A percentile compares a stretch with the other conserved stretches of the same genome.
Evolutionary conservation across 2,329 filamentous ascomycete species (phyloP).

Genomic region (Chaetomium olivaceum): DNA sequence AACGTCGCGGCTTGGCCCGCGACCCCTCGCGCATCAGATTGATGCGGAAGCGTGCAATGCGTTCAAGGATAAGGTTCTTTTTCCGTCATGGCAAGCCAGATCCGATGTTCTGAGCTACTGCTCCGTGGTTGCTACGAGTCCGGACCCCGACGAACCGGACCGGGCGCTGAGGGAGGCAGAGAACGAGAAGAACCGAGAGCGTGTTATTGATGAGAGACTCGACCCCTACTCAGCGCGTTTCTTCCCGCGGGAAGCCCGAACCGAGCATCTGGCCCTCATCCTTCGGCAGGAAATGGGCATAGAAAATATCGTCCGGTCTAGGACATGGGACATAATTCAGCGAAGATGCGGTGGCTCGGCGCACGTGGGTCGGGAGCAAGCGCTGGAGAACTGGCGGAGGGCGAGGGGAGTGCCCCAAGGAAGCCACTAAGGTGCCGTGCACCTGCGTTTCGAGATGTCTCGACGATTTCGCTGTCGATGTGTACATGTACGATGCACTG

Average conservation of each 20-base stretch:
- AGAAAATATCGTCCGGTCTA: slow-evolving; percentile 74
- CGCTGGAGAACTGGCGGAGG: slow-evolving; percentile 62
- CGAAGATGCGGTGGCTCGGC: slow-evolving; percentile 69
- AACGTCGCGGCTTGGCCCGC: slow-evolving; percentile 63
- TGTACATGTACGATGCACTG: not conserved
- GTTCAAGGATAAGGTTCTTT: slow-evolving; percentile 78
- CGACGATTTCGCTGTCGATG: too few relatives aligned
- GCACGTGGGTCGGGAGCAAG: slow-evolving; percentile 62
- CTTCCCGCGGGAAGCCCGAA: slow-evolving; percentile 76
- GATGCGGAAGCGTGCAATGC: slow-evolving; percentile 61
- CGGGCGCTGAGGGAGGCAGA: slow-evolving; percentile 68
- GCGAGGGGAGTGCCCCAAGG: slow-evolving; percentile 1
- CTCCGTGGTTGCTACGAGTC: slow-evolving; percentile 79
- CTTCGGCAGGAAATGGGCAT: slow-evolving; percentile 74
- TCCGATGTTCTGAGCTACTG: slow-evolving; percentile 88
- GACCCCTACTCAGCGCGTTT: slow-evolving; percentile 90
- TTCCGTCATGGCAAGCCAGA: slow-evolving; percentile 83
- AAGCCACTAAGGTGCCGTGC: not conserved
- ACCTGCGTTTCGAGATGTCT: not conserved
- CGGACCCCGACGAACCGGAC: slow-evolving; percentile 85
- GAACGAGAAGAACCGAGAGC: slow-evolving; percentile 67
- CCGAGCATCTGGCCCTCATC: slow-evolving; percentile 73
- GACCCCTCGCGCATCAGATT: slow-evolving; percentile 55
- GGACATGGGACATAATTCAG: slow-evolving; percentile 77
- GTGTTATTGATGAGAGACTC: slow-evolving; percentile 80